Evolutionary conservation across 176 grass and related monocot genomes (phyloP), one percentile per base, ranked within the genome.

Genomic region (Tillandsia fasciculata): DNA sequence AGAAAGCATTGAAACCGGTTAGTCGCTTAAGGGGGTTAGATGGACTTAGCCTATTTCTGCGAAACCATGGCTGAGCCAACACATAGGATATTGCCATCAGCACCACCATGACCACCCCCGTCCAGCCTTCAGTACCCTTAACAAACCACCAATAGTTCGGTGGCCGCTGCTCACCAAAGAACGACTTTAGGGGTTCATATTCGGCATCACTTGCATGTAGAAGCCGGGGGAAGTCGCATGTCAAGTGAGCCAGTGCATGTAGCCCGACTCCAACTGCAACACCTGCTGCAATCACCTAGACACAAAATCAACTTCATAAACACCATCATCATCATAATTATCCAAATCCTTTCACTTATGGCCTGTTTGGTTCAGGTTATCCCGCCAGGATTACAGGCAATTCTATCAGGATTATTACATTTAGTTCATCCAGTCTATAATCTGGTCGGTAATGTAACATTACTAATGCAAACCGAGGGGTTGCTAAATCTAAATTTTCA

Each of bases 141-240:
- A 96, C 85, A 83, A 96, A 96, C 92, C 92, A 96, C 92, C 85
- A 96, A 56, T 96, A 96, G 68, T 91, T 91, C 77, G 71, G 73
- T 1, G 92, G 92, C 67, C 9, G 77, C 58, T 14, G 79, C 0
- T 84, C 75, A 61, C 92, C 92, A 68, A 96, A 96, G 78, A 89
- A 96, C 52, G 67, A 82, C 51, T 91, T 89, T 85, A 96, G 86
- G 23, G 85, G 83, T 73, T 77, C 83, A 50, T 96, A 96, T 2
- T 66, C 78, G 42, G 65, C 69, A 79, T 91, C 75, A 9, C 24
- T 96, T 1, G 83, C 83, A 77, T 83, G 85, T 52, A 96, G 88
- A 27, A 96, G 74, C 29, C 78, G 78, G 12, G 92, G 92, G 51
- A 96, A 96, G 82, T 96, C 92, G 65, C 92, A 96, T 70, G 88